Evolutionary conservation across 2,329 filamentous ascomycete species (phyloP), one percentile per base, ranked within the genome.

Genomic region (Trichophyton rubrum): DNA sequence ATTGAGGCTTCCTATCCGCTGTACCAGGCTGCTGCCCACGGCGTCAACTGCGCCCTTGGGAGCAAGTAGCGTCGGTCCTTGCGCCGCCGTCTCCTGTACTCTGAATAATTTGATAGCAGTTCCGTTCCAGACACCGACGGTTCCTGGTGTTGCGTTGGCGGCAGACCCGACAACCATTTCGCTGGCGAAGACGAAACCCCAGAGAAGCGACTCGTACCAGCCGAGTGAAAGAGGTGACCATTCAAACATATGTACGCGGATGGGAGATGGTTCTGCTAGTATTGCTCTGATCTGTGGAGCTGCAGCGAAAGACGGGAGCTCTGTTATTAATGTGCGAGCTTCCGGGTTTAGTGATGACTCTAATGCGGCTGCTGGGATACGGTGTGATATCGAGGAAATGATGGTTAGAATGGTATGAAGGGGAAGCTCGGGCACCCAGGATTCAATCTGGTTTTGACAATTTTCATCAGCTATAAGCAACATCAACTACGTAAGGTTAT

Each of bases 181-280:
- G 67, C 85, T 86, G 30, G 88, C 85, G 71, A 96, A 97, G 59
- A 96, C 85, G 67, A 96, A 89, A 15, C 90, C 86, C 93, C 93
- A 99, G 8, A 99, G 79, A 11, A 97, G 79, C 3, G 89, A 92
- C 73, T 96, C 90, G 72, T 97, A 96, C 93, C 93, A 97, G 56
- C 91, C 92, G 58, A 97, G 79, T 0, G 89, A 88, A 38, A 96
- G 78, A 0, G 89, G 86, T 2, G 90, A 92, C 92, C 92, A 97
- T 74, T 96, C 90, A 68, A 97, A 97, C 13, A 89, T 86, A 70
- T 96, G 91, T 15, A 93, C 86, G 35, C 88, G 82, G 59, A 89
- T 81, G 0, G 87, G 80, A 1, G 85, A 85, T 0, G 88, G 82
- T 53, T 96, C 90, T 0, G 73, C 69, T n/a, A 77, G 69, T 41